These are phyloP conservation scores for Cladophialophora bantiana DNA, from an alignment of 2,329 filamentous ascomycete species.

Conservation along the genomic window DNA sequence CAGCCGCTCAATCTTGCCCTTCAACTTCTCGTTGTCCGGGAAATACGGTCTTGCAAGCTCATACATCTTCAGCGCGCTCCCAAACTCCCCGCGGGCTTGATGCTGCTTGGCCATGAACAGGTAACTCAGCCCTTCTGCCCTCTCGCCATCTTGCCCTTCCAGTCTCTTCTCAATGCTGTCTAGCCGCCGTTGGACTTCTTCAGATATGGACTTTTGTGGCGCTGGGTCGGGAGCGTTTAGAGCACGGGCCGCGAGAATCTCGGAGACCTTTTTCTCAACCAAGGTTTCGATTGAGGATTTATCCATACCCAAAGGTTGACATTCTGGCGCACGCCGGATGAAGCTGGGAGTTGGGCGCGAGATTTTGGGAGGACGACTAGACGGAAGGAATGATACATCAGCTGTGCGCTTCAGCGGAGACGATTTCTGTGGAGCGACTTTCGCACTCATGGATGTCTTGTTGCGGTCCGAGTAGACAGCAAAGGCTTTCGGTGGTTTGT, in stretches of 20 bases:
- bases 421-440: slow-evolving; percentile 46
- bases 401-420: slow-evolving; percentile 50
- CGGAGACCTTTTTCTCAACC: slow-evolving; percentile 88
- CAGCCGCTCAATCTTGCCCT: slow-evolving; percentile 61
- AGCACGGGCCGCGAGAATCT: slow-evolving; percentile 75
- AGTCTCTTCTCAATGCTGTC: slow-evolving; percentile 88
- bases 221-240: slow-evolving; percentile 41
- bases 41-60: slow-evolving; percentile 84
- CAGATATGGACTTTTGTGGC: slow-evolving; percentile 66
- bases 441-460: slow-evolving; percentile 52
- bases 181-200: slow-evolving; percentile 79
- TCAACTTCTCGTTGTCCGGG: slow-evolving; percentile 80
- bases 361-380: slow-evolving; percentile 57
- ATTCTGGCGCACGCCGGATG: slow-evolving; percentile 36
- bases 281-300: slow-evolving; percentile 83
- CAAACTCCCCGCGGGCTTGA: slow-evolving; percentile 80
- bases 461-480: slow-evolving; percentile 81
- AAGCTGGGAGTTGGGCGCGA: slow-evolving; percentile 41
- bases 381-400: slow-evolving; percentile 41
- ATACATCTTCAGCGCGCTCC: slow-evolving; percentile 82
- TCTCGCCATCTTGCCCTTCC: slow-evolving; percentile 74
- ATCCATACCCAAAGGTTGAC: slow-evolving; percentile 50
- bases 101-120: slow-evolving; percentile 92
- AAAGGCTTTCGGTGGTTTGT: slow-evolving; percentile 82
- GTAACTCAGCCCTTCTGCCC: slow-evolving; percentile 82